Conservation (phyloP, 2,329 filamentous ascomycete species). For the Aspergillus udagawae region DNA sequence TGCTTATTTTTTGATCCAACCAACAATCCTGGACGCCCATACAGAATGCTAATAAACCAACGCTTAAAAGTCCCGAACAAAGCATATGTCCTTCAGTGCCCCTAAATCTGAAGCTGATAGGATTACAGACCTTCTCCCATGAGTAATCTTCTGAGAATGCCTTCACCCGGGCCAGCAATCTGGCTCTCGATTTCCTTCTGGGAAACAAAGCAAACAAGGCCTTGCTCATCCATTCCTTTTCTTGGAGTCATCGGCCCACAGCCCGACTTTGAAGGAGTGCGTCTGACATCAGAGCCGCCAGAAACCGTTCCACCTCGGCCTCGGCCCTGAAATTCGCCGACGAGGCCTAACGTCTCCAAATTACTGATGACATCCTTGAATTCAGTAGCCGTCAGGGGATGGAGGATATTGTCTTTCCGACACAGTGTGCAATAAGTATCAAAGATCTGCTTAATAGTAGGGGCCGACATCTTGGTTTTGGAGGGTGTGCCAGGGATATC, state of each 20-base stretch:
- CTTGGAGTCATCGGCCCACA: constrained; percentile 51
- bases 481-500: constrained; percentile 53
- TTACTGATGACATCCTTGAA: constrained; percentile 90
- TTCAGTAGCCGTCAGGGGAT: constrained; percentile 84
- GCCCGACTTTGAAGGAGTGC: constrained; percentile 68
- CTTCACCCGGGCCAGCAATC: constrained; percentile 54
- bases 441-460: constrained; percentile 79
- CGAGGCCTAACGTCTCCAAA: constrained; percentile 79
- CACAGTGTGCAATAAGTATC: constrained; percentile 80
- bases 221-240: constrained; percentile 66
- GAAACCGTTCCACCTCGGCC: constrained; percentile 59
- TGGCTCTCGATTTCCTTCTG: constrained; percentile 72
- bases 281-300: constrained; percentile 46
- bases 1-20: neutral
- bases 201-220: constrained; percentile 73
- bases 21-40: neutral
- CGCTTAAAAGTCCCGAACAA: neutral
- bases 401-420: constrained; percentile 80
- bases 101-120: neutral
- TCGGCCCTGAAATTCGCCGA: constrained; percentile 67
- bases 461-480: constrained; percentile 58
- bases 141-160: constrained; percentile 41
- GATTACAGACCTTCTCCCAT: constrained; percentile 32
- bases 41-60: neutral
- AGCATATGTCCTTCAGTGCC: neutral